Conservation (phyloP, 2,329 filamentous ascomycete species). For the Mycocentrospora acerina region DNA sequence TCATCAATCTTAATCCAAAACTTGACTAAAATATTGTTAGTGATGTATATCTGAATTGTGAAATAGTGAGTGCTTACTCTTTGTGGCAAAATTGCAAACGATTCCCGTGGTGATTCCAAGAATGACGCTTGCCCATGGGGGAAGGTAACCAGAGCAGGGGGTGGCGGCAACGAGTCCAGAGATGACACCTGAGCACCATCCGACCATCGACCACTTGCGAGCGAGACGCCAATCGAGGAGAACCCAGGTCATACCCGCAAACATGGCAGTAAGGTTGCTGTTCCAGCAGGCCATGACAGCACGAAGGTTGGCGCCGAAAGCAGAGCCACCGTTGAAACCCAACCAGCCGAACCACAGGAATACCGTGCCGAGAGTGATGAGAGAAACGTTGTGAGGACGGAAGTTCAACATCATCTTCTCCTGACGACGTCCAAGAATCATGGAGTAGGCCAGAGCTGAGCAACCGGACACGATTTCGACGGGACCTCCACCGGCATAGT, state of each 20-base stretch:
- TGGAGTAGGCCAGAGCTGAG: conserved; percentile 91
- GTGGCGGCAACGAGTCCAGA: conserved; percentile 86
- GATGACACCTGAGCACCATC: conserved; percentile 88
- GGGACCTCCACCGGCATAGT: conserved; percentile 94
- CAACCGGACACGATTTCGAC: conserved; percentile 96
- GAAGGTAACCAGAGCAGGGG: conserved; percentile 77
- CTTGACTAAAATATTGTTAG: conserved; percentile 54
- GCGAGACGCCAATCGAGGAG: conserved; percentile 93
- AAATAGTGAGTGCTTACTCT: conserved; percentile 61
- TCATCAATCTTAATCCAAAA: conserved; percentile 81
- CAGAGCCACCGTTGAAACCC: conserved; percentile 95
- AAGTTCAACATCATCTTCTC: conserved; percentile 99
- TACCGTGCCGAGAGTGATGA: conserved; percentile 93
- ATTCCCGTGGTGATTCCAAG: conserved; percentile 65
- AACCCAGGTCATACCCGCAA: conserved; percentile 90
- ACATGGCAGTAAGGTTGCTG: conserved; percentile 89
- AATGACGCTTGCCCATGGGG: conserved; percentile 63
- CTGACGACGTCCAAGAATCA: conserved; percentile 92
- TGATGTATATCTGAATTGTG: neutral
- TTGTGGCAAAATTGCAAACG: conserved; percentile 82
- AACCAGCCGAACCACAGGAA: conserved; percentile 99
- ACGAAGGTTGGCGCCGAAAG: conserved; percentile 91
- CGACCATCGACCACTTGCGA: conserved; percentile 91
- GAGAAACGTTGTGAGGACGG: conserved; percentile 96
- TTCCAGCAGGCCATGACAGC: conserved; percentile 99